These are phyloP conservation scores for Gastrolobium villosum DNA, from an alignment of 306 rosid species.

Conservation along the genomic window DNA sequence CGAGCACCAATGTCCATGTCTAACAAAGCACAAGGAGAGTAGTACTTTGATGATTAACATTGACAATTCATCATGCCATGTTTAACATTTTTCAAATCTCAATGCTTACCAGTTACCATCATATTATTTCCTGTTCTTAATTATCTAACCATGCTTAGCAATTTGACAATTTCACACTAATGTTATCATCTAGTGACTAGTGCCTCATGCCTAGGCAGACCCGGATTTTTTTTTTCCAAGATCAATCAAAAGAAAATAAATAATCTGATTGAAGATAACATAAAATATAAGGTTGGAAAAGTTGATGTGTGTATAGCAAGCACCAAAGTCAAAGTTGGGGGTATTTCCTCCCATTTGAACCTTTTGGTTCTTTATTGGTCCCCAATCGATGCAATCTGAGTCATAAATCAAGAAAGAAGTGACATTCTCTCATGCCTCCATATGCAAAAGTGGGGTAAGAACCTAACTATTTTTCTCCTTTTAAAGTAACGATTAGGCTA, in stretches of 20 bases:
- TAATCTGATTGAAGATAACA: slow-evolving; percentile 27
- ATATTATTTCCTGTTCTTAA: neutral
- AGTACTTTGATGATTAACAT: neutral
- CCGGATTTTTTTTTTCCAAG: neutral
- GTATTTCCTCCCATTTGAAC: slow-evolving; percentile 37
- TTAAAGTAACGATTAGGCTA: slow-evolving; percentile 47
- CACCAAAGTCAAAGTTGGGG: slow-evolving; percentile 59
- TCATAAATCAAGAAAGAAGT: slow-evolving; percentile 43
- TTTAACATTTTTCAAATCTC: slow-evolving; percentile 35
- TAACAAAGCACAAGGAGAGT: neutral
- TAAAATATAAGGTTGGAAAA: slow-evolving; percentile 34
- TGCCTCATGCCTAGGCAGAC: slow-evolving; percentile 15
- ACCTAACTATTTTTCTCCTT: slow-evolving; percentile 45
- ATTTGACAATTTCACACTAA: slow-evolving; percentile 4
- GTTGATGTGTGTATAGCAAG: slow-evolving; percentile 46
- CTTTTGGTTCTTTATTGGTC: slow-evolving; percentile 42
- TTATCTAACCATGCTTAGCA: neutral
- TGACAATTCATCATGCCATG: neutral
- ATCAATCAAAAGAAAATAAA: slow-evolving; percentile 40
- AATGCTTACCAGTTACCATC: neutral
- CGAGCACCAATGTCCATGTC: slow-evolving; percentile 25
- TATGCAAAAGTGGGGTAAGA: slow-evolving; percentile 51
- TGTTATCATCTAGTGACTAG: slow-evolving; percentile 20
- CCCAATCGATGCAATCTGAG: slow-evolving; percentile 51
- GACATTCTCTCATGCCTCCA: slow-evolving; percentile 43